These are phyloP conservation scores for Ceratocystis cubensis DNA, from an alignment of 2,329 filamentous ascomycete species.

Conservation along the genomic window DNA sequence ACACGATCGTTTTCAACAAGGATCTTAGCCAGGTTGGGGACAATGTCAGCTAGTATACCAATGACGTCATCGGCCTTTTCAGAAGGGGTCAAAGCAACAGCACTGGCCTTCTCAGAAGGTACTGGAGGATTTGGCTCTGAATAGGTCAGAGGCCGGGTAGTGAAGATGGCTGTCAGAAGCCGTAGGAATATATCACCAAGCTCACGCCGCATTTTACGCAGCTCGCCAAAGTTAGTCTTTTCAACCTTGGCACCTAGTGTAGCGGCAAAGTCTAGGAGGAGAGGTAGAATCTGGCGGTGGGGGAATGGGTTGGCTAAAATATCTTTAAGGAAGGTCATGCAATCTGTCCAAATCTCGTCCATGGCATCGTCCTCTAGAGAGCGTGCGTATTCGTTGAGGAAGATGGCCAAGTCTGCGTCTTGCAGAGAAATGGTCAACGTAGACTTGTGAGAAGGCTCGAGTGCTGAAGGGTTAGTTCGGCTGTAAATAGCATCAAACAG, in stretches of 20 bases:
- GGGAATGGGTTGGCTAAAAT: conserved; percentile 88
- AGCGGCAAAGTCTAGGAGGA: conserved; percentile 75
- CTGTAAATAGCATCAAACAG: conserved; percentile 96
- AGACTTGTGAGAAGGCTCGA: conserved; percentile 71
- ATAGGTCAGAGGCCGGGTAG: conserved; percentile 67
- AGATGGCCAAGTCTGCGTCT: conserved; percentile 73
- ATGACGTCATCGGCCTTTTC: conserved; percentile 62
- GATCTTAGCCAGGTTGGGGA: conserved; percentile 70
- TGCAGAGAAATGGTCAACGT: conserved; percentile 75
- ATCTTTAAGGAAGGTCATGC: conserved; percentile 79
- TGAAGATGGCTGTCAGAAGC: conserved; percentile 85
- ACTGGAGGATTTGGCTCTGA: conserved; percentile 39
- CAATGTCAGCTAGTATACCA: conserved; percentile 62
- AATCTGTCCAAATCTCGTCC: conserved; percentile 96
- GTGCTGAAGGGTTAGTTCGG: conserved; percentile 68
- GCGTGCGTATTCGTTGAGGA: conserved; percentile 77
- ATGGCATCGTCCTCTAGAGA: conserved; percentile 93
- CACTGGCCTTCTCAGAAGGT: conserved; percentile 29
- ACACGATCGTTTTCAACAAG: conserved; percentile 79
- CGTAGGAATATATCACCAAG: conserved; percentile 79
- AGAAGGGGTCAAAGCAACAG: conserved; percentile 28
- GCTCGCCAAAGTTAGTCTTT: conserved; percentile 94
- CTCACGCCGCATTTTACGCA: conserved; percentile 80
- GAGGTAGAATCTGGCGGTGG: conserved; percentile 78
- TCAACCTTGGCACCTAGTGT: conserved; percentile 91